Evolutionary conservation across 2,329 filamentous ascomycete species (phyloP), one percentile per base, ranked within the genome.

Genomic region (Fusarium duplospermum): DNA sequence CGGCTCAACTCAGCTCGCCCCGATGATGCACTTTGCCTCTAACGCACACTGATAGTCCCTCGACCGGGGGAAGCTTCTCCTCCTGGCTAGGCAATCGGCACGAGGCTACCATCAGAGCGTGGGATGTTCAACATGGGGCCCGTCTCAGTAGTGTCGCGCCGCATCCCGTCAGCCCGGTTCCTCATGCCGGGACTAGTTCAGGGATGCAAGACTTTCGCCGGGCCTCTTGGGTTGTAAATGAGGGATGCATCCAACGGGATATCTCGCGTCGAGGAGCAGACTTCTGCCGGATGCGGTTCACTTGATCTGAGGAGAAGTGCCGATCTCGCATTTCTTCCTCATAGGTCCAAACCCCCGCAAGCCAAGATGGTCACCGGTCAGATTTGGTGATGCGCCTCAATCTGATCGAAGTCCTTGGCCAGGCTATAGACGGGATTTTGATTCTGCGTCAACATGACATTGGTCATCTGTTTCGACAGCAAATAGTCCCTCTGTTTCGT

Each of bases 81-180:
- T 71, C 50, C 57, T 54, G 36, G 47, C 64, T 62, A 60, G 64
- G 33, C 64, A 71, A 71, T 71, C 45, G 52, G 59, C 56, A 58
- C 38, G 27, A 29, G 38, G 22, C 38, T 42, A 35, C 40, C 40
- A 24, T 47, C 40, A 47, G 24, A 63, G 33, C 47, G 68, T 29
- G 71, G 64, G 68, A 74, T 74, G 61, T 63, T 40, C 16, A 66
- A 50, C 68, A 72, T 61, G 71, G 52, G 27, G 9, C 10, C 60
- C 62, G 31, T 67, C 42, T 63, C 20, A 42, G 33, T 61, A 52
- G 36, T 42, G 42, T 58, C 56, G 50, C 38, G 16, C 27, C 60
- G 24, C 62, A 66, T 75, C 72, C 72, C 72, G 63, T 72, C 66
- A 62, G 72, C 20, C 72, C 72, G 72, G 69, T 50, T 70, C 57